Percentiles rank a stretch among this genome's conserved stretches.
phyloP scores from a whole-genome alignment of 129 eudicot species.

The Centaurea solstitialis region DNA sequence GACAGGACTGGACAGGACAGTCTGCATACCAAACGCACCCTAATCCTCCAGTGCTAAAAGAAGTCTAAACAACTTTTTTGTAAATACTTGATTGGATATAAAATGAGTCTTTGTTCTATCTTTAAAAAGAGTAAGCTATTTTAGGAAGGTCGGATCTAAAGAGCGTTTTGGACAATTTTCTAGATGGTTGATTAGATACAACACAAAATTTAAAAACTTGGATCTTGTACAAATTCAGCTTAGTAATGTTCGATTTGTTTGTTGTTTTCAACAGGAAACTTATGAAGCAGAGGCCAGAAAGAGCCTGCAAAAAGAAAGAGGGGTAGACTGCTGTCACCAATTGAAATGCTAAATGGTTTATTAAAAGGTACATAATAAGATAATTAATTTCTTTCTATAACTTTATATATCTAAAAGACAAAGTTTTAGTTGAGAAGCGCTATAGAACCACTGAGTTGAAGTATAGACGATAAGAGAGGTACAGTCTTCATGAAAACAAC shows the following conservation, averaged over 20 bases:
- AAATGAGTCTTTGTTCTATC: no score
- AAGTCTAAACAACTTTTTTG: neutral
- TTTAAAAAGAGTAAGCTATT: neutral
- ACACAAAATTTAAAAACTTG: no score
- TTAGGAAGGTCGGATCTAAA: neutral
- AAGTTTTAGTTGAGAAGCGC: neutral
- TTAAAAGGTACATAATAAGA: neutral
- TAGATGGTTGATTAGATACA: no score
- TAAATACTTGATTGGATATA: neutral
- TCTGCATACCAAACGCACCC: no score
- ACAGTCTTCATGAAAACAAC: neutral
- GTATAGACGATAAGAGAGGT: no score
- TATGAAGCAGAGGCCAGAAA: neutral
- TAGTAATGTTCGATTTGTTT: no score
- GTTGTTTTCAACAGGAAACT: constrained; percentile 10
- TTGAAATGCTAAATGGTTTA: neutral
- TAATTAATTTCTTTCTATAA: no score
- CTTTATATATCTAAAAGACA: neutral
- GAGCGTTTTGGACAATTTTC: no score
- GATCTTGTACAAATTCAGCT: no score
- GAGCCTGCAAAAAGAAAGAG: constrained; percentile 14
- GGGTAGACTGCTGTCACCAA: neutral
- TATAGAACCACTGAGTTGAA: no score
- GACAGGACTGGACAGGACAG: no score
- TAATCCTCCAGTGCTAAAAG: no score